Evolutionary conservation across 2,329 filamentous ascomycete genomes (phyloP).

Genomic region (Fusarium ramigenum): DNA sequence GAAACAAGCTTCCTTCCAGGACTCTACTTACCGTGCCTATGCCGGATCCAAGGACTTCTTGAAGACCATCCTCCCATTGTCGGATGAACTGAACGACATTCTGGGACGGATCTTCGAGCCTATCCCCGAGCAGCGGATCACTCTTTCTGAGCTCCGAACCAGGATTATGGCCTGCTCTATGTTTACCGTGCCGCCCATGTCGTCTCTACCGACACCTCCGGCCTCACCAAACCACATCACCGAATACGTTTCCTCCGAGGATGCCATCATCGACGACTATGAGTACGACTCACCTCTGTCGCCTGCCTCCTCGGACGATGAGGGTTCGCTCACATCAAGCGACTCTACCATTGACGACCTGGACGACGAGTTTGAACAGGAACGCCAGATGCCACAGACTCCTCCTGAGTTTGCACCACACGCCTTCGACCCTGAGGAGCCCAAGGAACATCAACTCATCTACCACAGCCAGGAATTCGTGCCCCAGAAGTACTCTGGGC

Average conservation of each 20-base stretch:
- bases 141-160: slow-evolving; percentile 79
- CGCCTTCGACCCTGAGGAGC: slow-evolving; percentile 59
- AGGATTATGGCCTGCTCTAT: slow-evolving; percentile 79
- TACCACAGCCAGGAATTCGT: slow-evolving; percentile 59
- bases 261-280: slow-evolving; percentile 55
- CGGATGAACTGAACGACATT: slow-evolving; percentile 88
- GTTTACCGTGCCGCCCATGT: slow-evolving; percentile 67
- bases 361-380: slow-evolving; percentile 59
- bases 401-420: slow-evolving; percentile 54
- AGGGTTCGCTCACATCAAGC: slow-evolving; percentile 65
- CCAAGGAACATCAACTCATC: slow-evolving; percentile 49
- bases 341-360: slow-evolving; percentile 62
- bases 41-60: slow-evolving; percentile 86
- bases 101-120: slow-evolving; percentile 87
- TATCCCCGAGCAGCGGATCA: slow-evolving; percentile 84
- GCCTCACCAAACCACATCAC: slow-evolving; percentile 54
- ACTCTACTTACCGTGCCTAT: slow-evolving; percentile 94
- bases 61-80: slow-evolving; percentile 90
- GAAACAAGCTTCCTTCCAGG: slow-evolving; percentile 94
- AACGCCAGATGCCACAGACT: slow-evolving; percentile 51
- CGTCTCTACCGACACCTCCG: slow-evolving; percentile 51
- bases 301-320: slow-evolving; percentile 64
- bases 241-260: slow-evolving; percentile 60
- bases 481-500: slow-evolving; percentile 56
- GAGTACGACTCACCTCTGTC: slow-evolving; percentile 60